Evolutionary conservation across 2,329 filamentous ascomycete species (phyloP).

Genomic region (Gaeumannomyces sp.): DNA sequence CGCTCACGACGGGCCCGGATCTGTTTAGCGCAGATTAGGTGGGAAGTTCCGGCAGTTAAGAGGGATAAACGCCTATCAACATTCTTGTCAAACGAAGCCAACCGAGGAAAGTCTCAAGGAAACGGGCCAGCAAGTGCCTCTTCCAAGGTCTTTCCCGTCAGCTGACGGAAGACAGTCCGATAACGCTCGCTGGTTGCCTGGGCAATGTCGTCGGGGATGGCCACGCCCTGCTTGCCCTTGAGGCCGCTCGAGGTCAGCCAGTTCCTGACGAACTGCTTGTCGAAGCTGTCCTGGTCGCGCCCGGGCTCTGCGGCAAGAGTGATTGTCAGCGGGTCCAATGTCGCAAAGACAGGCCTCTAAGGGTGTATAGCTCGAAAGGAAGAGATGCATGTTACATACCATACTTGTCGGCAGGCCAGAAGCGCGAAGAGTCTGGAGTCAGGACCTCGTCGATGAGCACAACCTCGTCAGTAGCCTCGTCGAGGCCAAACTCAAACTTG

Average conservation of each 20-base stretch:
- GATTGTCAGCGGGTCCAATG: background rate
- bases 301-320: conserved; percentile 46
- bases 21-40: too few relatives aligned
- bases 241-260: conserved; percentile 70
- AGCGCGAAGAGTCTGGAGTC: conserved; percentile 69
- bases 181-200: conserved; percentile 66
- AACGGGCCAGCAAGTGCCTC: conserved; percentile 21
- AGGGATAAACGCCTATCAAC: too few relatives aligned
- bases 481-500: conserved; percentile 61
- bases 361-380: background rate
- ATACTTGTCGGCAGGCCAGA: conserved; percentile 75
- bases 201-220: conserved; percentile 66
- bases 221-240: conserved; percentile 68
- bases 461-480: conserved; percentile 58
- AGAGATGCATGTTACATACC: background rate
- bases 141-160: conserved; percentile 52
- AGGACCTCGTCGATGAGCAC: conserved; percentile 80
- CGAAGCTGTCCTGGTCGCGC: conserved; percentile 72
- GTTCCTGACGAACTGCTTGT: conserved; percentile 80
- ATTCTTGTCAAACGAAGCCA: background rate
- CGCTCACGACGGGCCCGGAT: too few relatives aligned
- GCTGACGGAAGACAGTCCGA: conserved; percentile 64
- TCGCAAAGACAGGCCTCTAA: background rate
- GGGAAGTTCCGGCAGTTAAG: too few relatives aligned
- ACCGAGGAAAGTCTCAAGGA: background rate